A percentile compares a stretch with the other conserved stretches of the same genome.
phyloP scores from a whole-genome alignment of 1,284 basidiomycete species.

The Ustilago curta region DNA sequence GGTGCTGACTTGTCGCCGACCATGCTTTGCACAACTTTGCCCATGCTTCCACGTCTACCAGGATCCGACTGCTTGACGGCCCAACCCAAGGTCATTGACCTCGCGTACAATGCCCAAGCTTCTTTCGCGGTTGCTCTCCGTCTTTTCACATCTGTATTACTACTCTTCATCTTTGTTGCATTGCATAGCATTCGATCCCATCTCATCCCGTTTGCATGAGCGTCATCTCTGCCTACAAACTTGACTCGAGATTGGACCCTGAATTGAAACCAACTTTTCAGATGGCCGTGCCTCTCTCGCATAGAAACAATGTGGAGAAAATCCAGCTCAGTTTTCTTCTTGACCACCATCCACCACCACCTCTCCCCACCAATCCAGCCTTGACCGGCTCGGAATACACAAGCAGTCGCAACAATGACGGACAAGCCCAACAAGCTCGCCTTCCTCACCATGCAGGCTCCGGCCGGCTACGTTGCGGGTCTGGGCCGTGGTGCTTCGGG shows the following conservation, averaged over 20 bases:
- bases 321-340: too few relatives aligned
- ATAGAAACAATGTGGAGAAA: too few relatives aligned
- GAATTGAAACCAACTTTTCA: neutral
- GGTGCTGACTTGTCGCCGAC: neutral
- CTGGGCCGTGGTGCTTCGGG: constrained; percentile 79
- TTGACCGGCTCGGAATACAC: neutral
- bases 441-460: constrained; percentile 65
- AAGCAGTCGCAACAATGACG: constrained; percentile 33
- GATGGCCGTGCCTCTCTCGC: too few relatives aligned
- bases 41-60: constrained; percentile 6
- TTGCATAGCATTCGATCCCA: constrained; percentile 11
- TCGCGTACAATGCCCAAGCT: neutral
- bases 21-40: neutral
- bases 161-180: constrained; percentile 8
- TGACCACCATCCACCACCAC: constrained; percentile 5
- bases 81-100: constrained; percentile 19
- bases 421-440: constrained; percentile 62
- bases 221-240: neutral
- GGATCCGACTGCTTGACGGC: constrained; percentile 41
- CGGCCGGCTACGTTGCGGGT: constrained; percentile 67
- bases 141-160: constrained; percentile 14
- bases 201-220: neutral
- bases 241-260: constrained; percentile 11
- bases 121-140: neutral
- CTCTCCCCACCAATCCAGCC: constrained; percentile 3